phyloP scores from a whole-genome alignment of 805 yeast species.

The Scheffersomyces lignosus region DNA sequence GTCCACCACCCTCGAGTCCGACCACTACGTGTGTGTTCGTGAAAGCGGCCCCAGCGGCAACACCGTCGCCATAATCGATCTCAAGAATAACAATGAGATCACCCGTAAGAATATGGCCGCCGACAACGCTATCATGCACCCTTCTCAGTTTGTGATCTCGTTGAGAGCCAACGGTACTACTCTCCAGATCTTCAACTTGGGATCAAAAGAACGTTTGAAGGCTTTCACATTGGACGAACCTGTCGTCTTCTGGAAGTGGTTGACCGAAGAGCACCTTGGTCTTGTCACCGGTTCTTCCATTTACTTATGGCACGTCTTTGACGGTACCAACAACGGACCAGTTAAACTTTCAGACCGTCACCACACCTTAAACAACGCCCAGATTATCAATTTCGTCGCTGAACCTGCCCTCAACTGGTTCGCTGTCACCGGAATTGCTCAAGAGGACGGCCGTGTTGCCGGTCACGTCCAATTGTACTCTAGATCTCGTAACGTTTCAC shows the following conservation, averaged over 20 bases:
- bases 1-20: conserved; percentile 93
- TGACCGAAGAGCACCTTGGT: conserved; percentile 70
- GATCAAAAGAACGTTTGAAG: conserved; percentile 84
- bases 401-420: conserved; percentile 86
- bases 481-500: conserved; percentile 86
- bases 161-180: conserved; percentile 96
- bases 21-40: conserved; percentile 81
- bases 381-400: conserved; percentile 86
- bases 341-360: conserved; percentile 80
- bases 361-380: conserved; percentile 71
- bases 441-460: conserved; percentile 89
- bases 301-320: conserved; percentile 81
- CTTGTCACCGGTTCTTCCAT: conserved; percentile 77
- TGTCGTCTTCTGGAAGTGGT: conserved; percentile 95
- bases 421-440: conserved; percentile 92
- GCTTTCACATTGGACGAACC: conserved; percentile 85
- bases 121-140: conserved; percentile 96
- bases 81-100: conserved; percentile 73
- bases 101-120: conserved; percentile 94
- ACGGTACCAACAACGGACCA: conserved; percentile 79
- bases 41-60: conserved; percentile 65
- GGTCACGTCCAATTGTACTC: conserved; percentile 95
- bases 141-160: conserved; percentile 82
- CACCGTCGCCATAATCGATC: conserved; percentile 91
- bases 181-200: conserved; percentile 88